Evolutionary conservation across 441 rosid species (phyloP), one percentile per base, ranked within the genome.

Genomic region (Flueggea neowawraea): DNA sequence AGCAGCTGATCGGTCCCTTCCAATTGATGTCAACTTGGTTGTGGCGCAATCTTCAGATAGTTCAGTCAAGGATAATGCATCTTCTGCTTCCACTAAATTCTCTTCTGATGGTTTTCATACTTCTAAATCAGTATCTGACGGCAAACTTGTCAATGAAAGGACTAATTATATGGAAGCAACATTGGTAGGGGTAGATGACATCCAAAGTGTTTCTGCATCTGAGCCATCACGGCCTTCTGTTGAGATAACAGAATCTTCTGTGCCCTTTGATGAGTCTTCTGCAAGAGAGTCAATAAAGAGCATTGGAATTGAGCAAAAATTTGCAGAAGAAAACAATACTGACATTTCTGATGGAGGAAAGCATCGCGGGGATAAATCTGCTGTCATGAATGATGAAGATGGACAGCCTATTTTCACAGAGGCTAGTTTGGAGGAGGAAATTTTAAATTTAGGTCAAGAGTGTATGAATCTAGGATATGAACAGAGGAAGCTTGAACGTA

Each of bases 401-500:
- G 44, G 57, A 28, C 78, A 73, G 60, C 67, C 64, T 57, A 80
- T 75, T 62, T 68, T 79, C n/a, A 62, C 88, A 44, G 81, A 83
- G 72, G 79, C 71, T 59, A 78, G 65, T 77, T 76, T 91, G 74
- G 91, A 89, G 75, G 87, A 88, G 67, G 99, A 95, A 73, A 86
- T 90, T 55, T 73, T 54, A 57, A 69, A 70, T 65, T 80, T 90
- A 22, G 86, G 61, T 74, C 76, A 80, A 70, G 98, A 95, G 76
- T 61, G 58, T 70, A 66, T 55, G 53, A 75, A 73, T 64, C 84
- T 95, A 53, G 97, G 85, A 68, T 75, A 80, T 73, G 95, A 88
- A 81, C 96, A 85, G 79, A 91, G 86, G 74, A 91, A 82, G 80
- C 90, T 86, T 66, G 99, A 91, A 73, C 83, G 96, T n/a, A 84